phyloP scores from a whole-genome alignment of 2,329 filamentous ascomycete genomes.

The Beauveria asiatica region DNA sequence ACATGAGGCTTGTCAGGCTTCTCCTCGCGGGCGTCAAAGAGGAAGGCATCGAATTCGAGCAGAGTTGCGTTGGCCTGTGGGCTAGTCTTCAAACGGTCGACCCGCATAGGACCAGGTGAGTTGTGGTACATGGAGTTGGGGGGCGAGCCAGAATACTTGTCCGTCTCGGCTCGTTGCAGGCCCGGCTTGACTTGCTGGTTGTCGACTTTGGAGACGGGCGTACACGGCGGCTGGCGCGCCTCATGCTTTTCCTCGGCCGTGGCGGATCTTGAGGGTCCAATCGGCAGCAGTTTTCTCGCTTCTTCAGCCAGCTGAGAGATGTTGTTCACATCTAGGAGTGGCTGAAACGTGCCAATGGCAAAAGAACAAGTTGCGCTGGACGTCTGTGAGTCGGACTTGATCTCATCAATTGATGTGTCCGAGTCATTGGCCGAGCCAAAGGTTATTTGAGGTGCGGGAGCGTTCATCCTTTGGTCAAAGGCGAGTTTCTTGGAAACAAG shows the following conservation, averaged over 20 bases:
- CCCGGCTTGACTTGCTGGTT: not conserved
- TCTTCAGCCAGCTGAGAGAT: conserved; percentile 47
- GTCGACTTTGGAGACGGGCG: not conserved
- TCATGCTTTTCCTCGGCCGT: not conserved
- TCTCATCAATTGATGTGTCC: not conserved
- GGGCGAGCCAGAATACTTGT: not conserved
- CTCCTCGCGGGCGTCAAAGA: conserved; percentile 14
- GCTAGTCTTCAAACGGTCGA: not conserved
- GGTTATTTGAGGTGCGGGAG: conserved; percentile 22
- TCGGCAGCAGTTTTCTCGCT: conserved; percentile 36
- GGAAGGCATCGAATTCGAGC: conserved; percentile 16
- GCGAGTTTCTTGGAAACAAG: conserved; percentile 60
- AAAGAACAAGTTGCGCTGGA: conserved; percentile 42
- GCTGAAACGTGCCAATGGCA: conserved; percentile 60
- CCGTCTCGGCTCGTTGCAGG: not conserved
- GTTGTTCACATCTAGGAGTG: conserved; percentile 54
- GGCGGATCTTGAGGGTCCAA: conserved; percentile 14
- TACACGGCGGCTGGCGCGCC: not conserved
- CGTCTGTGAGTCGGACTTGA: conserved; percentile 23
- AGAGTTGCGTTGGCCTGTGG: not conserved
- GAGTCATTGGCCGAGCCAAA: conserved; percentile 12
- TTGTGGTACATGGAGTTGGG: not conserved
- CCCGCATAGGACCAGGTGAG: not conserved
- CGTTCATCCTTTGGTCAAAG: conserved; percentile 31
- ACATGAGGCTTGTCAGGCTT: not conserved